Conservation (phyloP, 2,329 filamentous ascomycete species). For the Colletotrichum sp. region DNA sequence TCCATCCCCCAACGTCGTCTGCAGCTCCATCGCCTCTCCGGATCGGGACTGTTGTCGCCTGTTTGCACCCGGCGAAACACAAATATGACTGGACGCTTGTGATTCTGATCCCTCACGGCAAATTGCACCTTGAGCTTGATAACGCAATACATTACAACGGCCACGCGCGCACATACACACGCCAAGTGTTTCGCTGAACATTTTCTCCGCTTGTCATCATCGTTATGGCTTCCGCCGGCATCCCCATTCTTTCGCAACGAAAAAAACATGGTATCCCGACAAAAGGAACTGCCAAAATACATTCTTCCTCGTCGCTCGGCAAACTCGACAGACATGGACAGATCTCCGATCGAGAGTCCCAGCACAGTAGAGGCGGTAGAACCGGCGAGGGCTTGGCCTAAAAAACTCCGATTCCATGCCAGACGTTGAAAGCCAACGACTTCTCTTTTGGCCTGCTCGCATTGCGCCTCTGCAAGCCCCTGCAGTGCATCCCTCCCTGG, state of each 20-base stretch:
- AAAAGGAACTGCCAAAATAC: background rate
- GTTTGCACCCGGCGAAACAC: background rate
- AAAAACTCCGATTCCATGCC: constrained; percentile 16
- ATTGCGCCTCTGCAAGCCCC: constrained; percentile 14
- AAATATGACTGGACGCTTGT: background rate
- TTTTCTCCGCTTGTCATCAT: background rate
- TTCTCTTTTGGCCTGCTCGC: constrained; percentile 14
- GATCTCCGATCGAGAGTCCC: background rate
- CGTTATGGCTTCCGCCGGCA: background rate
- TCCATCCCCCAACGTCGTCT: background rate
- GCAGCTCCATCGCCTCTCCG: background rate
- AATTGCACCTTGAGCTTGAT: background rate
- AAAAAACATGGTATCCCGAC: background rate
- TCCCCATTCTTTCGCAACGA: background rate
- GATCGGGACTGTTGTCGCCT: background rate
- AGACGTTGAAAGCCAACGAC: constrained; percentile 9
- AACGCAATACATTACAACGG: background rate
- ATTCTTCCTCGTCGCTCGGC: background rate
- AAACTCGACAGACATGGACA: background rate
- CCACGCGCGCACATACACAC: background rate
- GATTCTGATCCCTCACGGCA: background rate
- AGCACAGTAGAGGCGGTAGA: background rate
- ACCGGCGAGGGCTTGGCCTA: background rate
- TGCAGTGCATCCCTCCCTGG: constrained; percentile 7
- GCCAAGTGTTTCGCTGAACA: background rate